Conservation (phyloP, 495 filamentous ascomycete genomes). For the Hypoxylon lienhwacheense region DNA sequence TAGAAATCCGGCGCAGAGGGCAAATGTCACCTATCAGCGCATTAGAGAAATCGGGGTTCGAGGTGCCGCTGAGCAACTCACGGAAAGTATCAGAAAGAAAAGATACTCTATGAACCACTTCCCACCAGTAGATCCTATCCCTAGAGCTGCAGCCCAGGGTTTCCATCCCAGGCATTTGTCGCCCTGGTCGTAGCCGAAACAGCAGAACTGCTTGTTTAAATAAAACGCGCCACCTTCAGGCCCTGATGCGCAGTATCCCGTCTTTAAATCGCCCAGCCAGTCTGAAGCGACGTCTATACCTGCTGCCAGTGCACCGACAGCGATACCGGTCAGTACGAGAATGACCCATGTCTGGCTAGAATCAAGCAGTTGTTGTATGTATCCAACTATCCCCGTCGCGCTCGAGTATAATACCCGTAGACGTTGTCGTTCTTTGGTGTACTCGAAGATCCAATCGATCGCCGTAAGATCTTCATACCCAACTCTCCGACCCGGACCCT, state of each 20-base stretch:
- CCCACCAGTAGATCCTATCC: constrained; percentile 64
- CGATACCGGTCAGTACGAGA: constrained; percentile 72
- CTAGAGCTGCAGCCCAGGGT: constrained; percentile 76
- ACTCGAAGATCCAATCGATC: constrained; percentile 99
- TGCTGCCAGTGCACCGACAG: constrained; percentile 81
- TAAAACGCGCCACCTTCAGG: constrained; percentile 83
- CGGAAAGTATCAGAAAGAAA: constrained; percentile 80
- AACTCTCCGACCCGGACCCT: constrained; percentile 87
- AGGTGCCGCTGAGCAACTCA: constrained; percentile 43
- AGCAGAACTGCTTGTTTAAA: constrained; percentile 87
- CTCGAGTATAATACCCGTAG: constrained; percentile 72
- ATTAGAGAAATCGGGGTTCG: constrained; percentile 16
- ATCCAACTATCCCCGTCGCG: constrained; percentile 71
- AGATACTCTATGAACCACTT: constrained; percentile 81
- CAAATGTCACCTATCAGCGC: constrained; percentile 70
- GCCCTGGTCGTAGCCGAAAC: constrained; percentile 80
- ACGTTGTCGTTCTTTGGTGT: constrained; percentile 92
- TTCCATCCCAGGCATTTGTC: constrained; percentile 82
- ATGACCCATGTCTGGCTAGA: constrained; percentile 90
- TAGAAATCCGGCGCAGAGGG: constrained; percentile 72
- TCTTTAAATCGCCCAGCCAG: constrained; percentile 93
- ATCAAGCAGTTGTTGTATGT: constrained; percentile 71
- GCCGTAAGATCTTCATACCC: constrained; percentile 96
- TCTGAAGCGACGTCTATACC: constrained; percentile 89
- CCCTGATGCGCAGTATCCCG: constrained; percentile 78